Evolutionary conservation across 2,329 filamentous ascomycete species (phyloP).

Genomic region (Xylariaceae sp.): DNA sequence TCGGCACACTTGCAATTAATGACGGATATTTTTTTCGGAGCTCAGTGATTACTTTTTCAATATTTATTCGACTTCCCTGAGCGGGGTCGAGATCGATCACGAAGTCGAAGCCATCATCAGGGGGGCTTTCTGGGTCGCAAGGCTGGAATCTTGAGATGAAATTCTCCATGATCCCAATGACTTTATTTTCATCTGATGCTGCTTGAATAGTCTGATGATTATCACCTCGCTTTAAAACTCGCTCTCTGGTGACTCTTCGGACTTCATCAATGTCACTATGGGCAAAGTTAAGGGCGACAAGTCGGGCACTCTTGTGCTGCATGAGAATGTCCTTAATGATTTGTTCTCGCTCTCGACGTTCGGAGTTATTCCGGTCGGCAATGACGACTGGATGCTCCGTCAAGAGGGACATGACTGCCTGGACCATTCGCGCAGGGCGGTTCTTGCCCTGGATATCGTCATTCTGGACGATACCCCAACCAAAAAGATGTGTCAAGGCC

Average conservation of each 20-base stretch:
- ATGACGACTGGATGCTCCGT: constrained; percentile 74
- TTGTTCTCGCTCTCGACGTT: constrained; percentile 85
- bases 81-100: constrained; percentile 85
- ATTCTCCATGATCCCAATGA: constrained; percentile 91
- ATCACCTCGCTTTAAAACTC: constrained; percentile 85
- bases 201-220: constrained; percentile 98
- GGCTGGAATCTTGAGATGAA: constrained; percentile 88
- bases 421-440: constrained; percentile 79
- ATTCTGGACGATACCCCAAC: constrained; percentile 94
- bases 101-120: constrained; percentile 82
- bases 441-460: constrained; percentile 87
- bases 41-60: constrained; percentile 76
- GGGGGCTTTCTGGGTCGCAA: constrained; percentile 67
- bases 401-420: constrained; percentile 70
- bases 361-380: constrained; percentile 94
- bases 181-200: constrained; percentile 73
- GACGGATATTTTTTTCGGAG: constrained; percentile 80
- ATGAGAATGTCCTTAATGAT: constrained; percentile 78
- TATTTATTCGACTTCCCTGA: constrained; percentile 79
- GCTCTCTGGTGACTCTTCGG: constrained; percentile 73
- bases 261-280: constrained; percentile 80
- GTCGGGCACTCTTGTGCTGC: constrained; percentile 66
- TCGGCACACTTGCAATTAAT: constrained; percentile 74
- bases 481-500: constrained; percentile 81
- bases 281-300: constrained; percentile 88